Evolutionary conservation across 2,329 filamentous ascomycete genomes (phyloP), one percentile per base, ranked within the genome.

Genomic region (Rhynchosporium agropyri): DNA sequence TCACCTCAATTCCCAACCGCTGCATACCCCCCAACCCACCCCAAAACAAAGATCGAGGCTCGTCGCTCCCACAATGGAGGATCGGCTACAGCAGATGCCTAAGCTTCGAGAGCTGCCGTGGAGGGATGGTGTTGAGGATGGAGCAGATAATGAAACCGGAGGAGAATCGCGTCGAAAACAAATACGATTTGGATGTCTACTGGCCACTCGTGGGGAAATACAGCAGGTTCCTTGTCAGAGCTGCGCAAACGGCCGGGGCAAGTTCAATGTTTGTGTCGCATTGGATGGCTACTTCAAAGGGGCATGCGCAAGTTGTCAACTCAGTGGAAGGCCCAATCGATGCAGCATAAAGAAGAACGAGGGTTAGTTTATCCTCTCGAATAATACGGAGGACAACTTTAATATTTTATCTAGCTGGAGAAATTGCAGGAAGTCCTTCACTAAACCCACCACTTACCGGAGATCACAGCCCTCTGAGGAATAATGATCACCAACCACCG

Each of bases 271-370:
- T 38, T 74, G 73, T 46, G 68, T 74, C 28, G 71, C 71, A 31
- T 60, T 74, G 29, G 70, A 71, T n/a, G 72, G 72, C 6, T 74
- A 70, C 62, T 74, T 74, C 63, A 73, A 73, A 59, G 73, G 73
- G 40, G 73, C 72, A 58, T 74, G 73, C 58, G 73, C 73, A 9
- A 70, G 68, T 43, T 74, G 73, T 62, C 72, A 74, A 61, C 63
- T 74, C 15, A 73, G 71, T 55, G 73, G 73, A 13, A 60, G 71
- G 38, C 72, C 72, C 28, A 74, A 74, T 56, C 65, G 71, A 13
- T 74, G 73, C 55, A 72, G 67, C 51, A 74, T 74, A 15, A 74
- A 74, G 62, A 67, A 68, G 42, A 66, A 68, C 58, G 72, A 74
- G 62, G 71, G 73, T 72, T 61, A n/a, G 54, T 12, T 20, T 10